phyloP scores from a whole-genome alignment of 164 flowering plant genomes.

The Pachysandra terminalis region DNA sequence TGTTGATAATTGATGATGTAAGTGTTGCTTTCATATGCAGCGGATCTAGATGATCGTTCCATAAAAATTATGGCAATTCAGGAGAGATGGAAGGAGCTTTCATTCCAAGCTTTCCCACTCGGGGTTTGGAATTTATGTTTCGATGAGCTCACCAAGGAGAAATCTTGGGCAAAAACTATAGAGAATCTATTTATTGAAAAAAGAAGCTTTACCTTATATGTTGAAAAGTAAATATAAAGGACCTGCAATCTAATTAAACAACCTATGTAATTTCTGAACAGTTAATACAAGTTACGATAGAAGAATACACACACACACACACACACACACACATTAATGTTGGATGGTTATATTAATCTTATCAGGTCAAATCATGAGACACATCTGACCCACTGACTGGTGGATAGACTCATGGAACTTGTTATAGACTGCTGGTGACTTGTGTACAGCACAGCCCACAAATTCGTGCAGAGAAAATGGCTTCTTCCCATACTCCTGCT shows the following conservation, averaged over 20 bases:
- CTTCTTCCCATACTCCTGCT: not conserved
- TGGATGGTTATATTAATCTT: not conserved
- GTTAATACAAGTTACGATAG: too few species aligned
- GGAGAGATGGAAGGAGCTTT: not conserved
- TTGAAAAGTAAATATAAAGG: too few species aligned
- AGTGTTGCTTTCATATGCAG: slow-evolving; percentile 23
- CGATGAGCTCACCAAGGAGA: too few species aligned
- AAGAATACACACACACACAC: too few species aligned
- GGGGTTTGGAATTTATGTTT: too few species aligned
- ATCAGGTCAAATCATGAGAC: not conserved
- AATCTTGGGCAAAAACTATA: too few species aligned
- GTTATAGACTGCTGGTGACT: not conserved
- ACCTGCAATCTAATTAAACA: too few species aligned
- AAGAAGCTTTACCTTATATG: too few species aligned
- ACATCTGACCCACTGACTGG: not conserved
- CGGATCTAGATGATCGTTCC: not conserved
- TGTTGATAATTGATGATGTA: slow-evolving; percentile 95
- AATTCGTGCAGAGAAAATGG: not conserved
- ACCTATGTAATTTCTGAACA: not conserved
- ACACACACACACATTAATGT: not conserved
- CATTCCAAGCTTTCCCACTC: not conserved
- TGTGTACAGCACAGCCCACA: not conserved
- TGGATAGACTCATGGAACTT: not conserved
- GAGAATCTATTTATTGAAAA: too few species aligned
- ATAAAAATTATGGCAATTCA: not conserved